A percentile compares a stretch with the other conserved stretches of the same genome.
Evolutionary conservation across 2,329 filamentous ascomycete species (phyloP).

Genomic region (Neurospora crassa): DNA sequence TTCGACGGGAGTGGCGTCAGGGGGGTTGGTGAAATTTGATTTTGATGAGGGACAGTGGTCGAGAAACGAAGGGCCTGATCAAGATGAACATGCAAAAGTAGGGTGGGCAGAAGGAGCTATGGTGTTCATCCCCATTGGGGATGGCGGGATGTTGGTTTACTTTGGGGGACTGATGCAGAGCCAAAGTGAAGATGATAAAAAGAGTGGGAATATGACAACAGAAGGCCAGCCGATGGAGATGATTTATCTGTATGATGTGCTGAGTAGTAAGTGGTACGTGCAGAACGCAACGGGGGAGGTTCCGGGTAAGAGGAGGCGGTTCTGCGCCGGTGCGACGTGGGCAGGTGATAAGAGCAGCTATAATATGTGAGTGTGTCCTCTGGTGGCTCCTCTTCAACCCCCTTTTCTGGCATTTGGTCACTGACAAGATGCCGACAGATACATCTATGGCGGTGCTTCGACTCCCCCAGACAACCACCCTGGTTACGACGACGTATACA

Average conservation of each 20-base stretch:
- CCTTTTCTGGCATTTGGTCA: not conserved
- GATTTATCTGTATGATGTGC: constrained; percentile 52
- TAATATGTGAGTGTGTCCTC: constrained; percentile 43
- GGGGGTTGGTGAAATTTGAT: not conserved
- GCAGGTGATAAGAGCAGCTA: constrained; percentile 50
- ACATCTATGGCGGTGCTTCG: constrained; percentile 50
- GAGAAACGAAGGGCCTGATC: not conserved
- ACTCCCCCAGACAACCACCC: constrained; percentile 31
- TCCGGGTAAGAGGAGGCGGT: constrained; percentile 43
- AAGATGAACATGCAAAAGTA: constrained; percentile 6
- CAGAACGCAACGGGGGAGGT: constrained; percentile 45
- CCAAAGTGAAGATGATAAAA: constrained; percentile 3
- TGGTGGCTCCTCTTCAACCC: not conserved
- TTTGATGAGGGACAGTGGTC: not conserved
- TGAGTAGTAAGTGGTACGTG: constrained; percentile 48
- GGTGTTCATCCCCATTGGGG: constrained; percentile 50
- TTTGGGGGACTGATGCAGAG: constrained; percentile 48
- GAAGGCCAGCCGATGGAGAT: constrained; percentile 34
- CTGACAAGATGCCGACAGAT: constrained; percentile 28
- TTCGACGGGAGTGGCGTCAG: not conserved
- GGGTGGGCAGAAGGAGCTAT: constrained; percentile 50
- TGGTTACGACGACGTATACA: constrained; percentile 53
- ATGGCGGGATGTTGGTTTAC: constrained; percentile 50
- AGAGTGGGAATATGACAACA: constrained; percentile 33
- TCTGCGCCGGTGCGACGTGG: constrained; percentile 53